Evolutionary conservation across 305 asterid genomes (phyloP), one percentile per base, ranked within the genome.

Genomic region (Ilex paraguariensis): DNA sequence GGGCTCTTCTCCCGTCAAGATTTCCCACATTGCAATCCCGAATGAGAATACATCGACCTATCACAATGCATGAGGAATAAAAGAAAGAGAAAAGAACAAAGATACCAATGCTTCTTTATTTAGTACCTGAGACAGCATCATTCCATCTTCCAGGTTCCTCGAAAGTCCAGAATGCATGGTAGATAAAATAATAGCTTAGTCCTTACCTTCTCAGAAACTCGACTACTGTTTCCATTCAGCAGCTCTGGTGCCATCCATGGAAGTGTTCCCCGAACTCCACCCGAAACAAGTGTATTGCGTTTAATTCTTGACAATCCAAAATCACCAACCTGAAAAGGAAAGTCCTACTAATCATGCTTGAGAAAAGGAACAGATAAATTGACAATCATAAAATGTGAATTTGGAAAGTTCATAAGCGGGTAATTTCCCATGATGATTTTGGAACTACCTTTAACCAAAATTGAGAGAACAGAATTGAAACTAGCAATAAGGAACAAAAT

Each of bases 211-310:
- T 87, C 95, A 62, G 95, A 89, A 69, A 87, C 94, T 54, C 86
- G 81, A 46, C 67, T 81, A 59, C 89, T 84, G 64, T 77, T 81
- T 72, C 97, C 95, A 56, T 75, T 81, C 71, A 89, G 72, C 56
- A 89, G 83, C 75, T 89, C 95, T 1, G 97, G 95, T n/a, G 95
- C 97, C 95, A 89, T 89, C 95, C 95, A 89, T 3, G 97, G 97
- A 72, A 89, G 97, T 48, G 95, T 87, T 77, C 97, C 95, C 40
- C 94, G 80, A 11, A 87, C 93, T 39, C 97, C 95, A 61, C 97
- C 97, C 55, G 97, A 89, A 58, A 87, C 93, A 4, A 89, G 81
- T 36, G 97, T 89, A 40, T 89, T 85, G 55, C 83, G 72, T 63
- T 87, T 89, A 65, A 89, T 87, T 76, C 91, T 84, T 53, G 97